Base-by-base conservation (phyloP, 345 rosid genomes). In the Eucalyptus virginea region DNA sequence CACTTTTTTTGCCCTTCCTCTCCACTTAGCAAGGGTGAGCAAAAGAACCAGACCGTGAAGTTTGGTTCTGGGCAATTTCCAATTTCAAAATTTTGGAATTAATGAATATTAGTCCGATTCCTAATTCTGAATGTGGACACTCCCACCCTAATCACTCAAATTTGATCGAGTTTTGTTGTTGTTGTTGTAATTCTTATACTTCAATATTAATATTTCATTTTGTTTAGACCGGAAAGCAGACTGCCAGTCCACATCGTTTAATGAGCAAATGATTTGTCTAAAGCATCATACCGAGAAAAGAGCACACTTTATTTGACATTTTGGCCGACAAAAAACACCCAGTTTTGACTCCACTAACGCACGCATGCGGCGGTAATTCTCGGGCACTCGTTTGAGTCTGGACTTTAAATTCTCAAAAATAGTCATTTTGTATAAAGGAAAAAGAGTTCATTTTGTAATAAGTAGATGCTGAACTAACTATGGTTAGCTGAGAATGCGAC, bases 91-190 rank as follows among this genome's bases (percentile, higher is more conserved):
- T 26, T 26, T 60, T 60, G 67, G 1, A 60, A 60, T 0, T 28
- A 11, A 60, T 28, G 7, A 60, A 60, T 60, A 60, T 60, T 1
- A 0, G 7, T 60, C 0, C 4, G 8, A 6, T 28, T 60, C 4
- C 2, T 0, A 0, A 2, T 30, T 62, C 3, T 0, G 3, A 28
- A 26, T 60, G 32, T 28, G 8, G 1, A 62, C 69, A 26, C 32
- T 0, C 8, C 7, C 16, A 5, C 7, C 30, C n/a, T 28, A 28
- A 26, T 0, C 32, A 28, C 14, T 28, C n/a, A 11, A 26, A 11
- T 60, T 28, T 0, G 4, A 30, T 13, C 1, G 3, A 13, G 0
- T 62, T 62, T 28, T 60, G 58, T 52, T 52, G 54, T 0, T 24
- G 8, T 4, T 28, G 17, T 30, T 62, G 17, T 62, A 62, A 28